phyloP scores from a whole-genome alignment of 805 yeast species.

The Dipodascopsis tothii region DNA sequence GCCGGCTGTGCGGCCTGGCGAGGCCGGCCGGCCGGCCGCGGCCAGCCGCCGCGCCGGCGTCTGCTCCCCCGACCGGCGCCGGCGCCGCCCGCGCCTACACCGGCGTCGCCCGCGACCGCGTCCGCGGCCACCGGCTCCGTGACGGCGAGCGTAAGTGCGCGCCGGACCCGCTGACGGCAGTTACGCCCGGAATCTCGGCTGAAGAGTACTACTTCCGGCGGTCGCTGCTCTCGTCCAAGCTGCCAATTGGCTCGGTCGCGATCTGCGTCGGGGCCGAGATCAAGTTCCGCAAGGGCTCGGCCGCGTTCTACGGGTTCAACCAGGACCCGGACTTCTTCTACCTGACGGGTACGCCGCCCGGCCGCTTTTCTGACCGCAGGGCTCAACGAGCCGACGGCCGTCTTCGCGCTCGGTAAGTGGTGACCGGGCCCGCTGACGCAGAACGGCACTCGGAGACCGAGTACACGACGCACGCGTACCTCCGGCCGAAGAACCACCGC shows the following conservation, averaged over 20 bases:
- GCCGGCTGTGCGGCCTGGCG: too few relatives aligned
- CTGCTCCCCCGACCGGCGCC: too few relatives aligned
- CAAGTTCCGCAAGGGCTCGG: conserved; percentile 70
- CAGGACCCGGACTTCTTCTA: conserved; percentile 86
- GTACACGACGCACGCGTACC: conserved; percentile 62
- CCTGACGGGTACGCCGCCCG: conserved; percentile 69
- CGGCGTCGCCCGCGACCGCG: too few relatives aligned
- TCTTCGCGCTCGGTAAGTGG: conserved; percentile 41
- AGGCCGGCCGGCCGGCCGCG: too few relatives aligned
- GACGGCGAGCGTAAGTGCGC: too few relatives aligned
- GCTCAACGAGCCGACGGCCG: conserved; percentile 24
- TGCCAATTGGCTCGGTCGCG: conserved; percentile 62
- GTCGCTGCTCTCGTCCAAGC: conserved; percentile 43
- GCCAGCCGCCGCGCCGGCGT: too few relatives aligned
- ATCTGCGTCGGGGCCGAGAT: conserved; percentile 64
- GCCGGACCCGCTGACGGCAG: too few relatives aligned
- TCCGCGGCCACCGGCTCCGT: too few relatives aligned
- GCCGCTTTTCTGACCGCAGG: conserved; percentile 9
- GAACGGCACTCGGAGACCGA: conserved; percentile 36
- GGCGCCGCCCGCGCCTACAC: too few relatives aligned
- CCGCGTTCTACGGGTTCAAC: conserved; percentile 86
- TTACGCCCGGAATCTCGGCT: conserved; percentile 85
- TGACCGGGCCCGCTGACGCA: conserved; percentile 31
- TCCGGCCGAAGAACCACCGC: conserved; percentile 69
- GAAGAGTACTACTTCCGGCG: conserved; percentile 74